Evolutionary conservation across 1,284 basidiomycete genomes (phyloP), one percentile per base, ranked within the genome.

Genomic region (Ustilago crameri): DNA sequence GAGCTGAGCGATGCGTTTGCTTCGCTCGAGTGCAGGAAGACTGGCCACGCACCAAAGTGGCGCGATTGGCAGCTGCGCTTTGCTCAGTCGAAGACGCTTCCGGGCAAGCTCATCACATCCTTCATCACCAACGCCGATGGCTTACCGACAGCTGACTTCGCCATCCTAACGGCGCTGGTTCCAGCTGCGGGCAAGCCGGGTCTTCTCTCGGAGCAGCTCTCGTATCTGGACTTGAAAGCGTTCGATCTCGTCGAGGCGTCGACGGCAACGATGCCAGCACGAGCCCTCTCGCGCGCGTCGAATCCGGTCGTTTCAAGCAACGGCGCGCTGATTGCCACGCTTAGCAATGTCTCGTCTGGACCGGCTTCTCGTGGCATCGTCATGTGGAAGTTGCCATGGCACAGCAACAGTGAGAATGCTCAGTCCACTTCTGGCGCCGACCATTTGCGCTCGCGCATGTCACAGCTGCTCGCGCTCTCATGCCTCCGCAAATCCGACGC

Each of bases 1-100:
- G 71, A 62, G 47, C 50, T 74, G 14, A 69, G 58, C 45, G 71
- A 74, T 10, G 71, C 71, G 5, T 74, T 74, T 24, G 43, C 47
- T 15, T 57, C 61, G 27, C 61, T 74, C 27, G 71, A 74, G 51
- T 74, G 71, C 47, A 50, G 58, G 26, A 74, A 74, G 47, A 55
- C 57, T 5, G 62, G 66, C 1, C 61, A 65, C 14, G 47, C 49
- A 2, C 60, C 65, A 7, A 61, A 57, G 24, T 62, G 54, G 61
- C 43, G 55, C 32, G 71, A 74, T 5, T 65, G 71, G 71, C 49
- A 67, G 38, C 40, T 64, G 15, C 51, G 57, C 1, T 61, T 61
- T 40, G 53, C 40, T n/a, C 42, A 46, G 26, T 45, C 43, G 17
- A 58, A 45, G n/a, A 35, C 24, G n/a, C 35, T 65, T 23, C 17